phyloP scores from a whole-genome alignment of 2,329 filamentous ascomycete species.

The Chrysoporthe cubensis region DNA sequence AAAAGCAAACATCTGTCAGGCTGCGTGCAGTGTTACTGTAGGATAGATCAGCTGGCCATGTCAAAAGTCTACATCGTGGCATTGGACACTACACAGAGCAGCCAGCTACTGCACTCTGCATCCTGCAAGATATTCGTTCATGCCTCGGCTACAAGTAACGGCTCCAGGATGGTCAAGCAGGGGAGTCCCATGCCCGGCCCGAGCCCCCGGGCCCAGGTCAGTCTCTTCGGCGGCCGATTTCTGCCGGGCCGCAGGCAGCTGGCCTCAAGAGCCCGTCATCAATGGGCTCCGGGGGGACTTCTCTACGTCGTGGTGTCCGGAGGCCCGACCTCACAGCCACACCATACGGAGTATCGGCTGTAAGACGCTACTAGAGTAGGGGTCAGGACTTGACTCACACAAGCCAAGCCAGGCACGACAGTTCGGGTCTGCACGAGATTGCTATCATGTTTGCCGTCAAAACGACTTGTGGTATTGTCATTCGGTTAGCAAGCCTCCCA shows the following conservation, averaged over 20 bases:
- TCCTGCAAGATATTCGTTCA: too few species aligned
- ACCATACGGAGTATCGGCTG: not conserved
- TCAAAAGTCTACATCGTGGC: not conserved
- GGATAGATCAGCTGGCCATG: not conserved
- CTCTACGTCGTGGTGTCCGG: not conserved
- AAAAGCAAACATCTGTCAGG: not conserved
- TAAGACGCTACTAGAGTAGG: not conserved
- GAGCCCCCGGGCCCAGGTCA: not conserved
- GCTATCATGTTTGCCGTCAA: not conserved
- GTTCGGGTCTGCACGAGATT: not conserved
- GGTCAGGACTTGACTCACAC: not conserved
- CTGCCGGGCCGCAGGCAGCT: slow-evolving; percentile 6
- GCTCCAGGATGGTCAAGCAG: not conserved
- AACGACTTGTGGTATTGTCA: slow-evolving; percentile 6
- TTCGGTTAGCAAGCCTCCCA: slow-evolving; percentile 15
- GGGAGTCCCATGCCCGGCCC: not conserved
- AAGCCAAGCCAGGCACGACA: not conserved
- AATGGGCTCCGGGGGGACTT: not conserved
- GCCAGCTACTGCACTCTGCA: not conserved
- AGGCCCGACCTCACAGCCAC: not conserved
- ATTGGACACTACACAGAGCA: not conserved
- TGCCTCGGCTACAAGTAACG: not conserved
- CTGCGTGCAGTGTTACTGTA: not conserved
- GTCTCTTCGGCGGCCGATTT: not conserved
- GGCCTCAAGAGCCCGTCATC: not conserved